Base-by-base conservation (phyloP, 1,284 basidiomycete species). In the Heliocybe sulcata region DNA sequence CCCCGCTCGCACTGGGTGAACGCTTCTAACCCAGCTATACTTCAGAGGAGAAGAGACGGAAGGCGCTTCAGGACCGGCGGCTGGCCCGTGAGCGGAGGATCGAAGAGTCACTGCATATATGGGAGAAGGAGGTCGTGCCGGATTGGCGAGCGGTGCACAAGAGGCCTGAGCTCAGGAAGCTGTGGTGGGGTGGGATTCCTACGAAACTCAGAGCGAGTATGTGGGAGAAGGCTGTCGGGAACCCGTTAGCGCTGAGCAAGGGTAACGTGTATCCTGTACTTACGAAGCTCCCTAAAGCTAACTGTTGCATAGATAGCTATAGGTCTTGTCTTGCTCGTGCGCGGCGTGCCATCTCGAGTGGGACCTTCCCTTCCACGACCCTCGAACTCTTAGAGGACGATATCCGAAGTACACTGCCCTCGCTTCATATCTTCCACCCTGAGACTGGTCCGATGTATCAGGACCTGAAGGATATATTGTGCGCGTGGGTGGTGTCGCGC, bases 151-250 rank as follows among this genome's bases (percentile, higher is more conserved):
- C 81, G 26, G 90, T 92, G 2, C 67, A 83, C 62, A 83, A 79
- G 61, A 83, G 86, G 59, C 75, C 80, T 0, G 69, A 69, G 1
- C 71, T 96, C 53, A 79, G 90, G 45, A 81, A 78, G 62, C 64
- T 98, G 16, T 99, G 96, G 96, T 96, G 94, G 87, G 80, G 82
- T 48, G 96, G 96, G 6, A 87, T 95, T 53, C 96, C 96, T 0
- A 83, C 87, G 0, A 90, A 91, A 66, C 72, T 96, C 54, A 80
- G 96, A 45, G 90, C 92, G 0, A 73, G 80, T 3, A 83, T 98
- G 69, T 99, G 96, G 96, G 83, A 88, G 62, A 76, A 82, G 55
- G 92, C 90, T 3, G 85, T 93, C 20, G 96, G 96, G 8, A 99
- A 99, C 66, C 77, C 85, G 16, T 74, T 98, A 51, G 89, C 94